phyloP scores from a whole-genome alignment of 371 early-diverging fungal species.

The Mucor plumbeus region DNA sequence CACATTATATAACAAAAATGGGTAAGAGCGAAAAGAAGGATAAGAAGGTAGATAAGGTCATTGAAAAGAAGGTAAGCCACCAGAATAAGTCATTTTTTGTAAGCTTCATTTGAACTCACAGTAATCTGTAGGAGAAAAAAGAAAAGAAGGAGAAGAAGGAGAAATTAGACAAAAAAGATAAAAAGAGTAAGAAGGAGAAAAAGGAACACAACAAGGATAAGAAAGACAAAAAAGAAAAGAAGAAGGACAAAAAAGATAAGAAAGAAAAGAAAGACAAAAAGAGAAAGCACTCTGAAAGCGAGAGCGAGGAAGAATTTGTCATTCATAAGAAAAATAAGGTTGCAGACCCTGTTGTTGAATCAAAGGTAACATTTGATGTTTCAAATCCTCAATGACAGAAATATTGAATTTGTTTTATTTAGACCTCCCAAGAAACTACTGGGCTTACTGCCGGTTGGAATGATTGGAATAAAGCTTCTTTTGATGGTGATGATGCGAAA shows the following conservation, averaged over 20 bases:
- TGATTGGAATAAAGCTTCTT: constrained; percentile 55
- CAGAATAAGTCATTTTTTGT: not conserved
- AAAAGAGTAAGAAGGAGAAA: constrained; percentile 17
- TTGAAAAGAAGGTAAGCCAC: not conserved
- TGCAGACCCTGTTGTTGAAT: constrained; percentile 1
- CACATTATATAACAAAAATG: not conserved
- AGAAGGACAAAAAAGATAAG: constrained; percentile 15
- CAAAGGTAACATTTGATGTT: not conserved
- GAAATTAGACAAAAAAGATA: constrained; percentile 1
- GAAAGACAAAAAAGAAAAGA: constrained; percentile 13
- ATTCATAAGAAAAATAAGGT: constrained; percentile 11
- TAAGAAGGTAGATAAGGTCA: constrained; percentile 5
- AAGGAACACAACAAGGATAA: constrained; percentile 10
- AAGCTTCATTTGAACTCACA: not conserved
- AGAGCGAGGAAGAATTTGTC: constrained; percentile 23
- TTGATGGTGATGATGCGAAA: constrained; percentile 49
- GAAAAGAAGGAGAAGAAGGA: constrained; percentile 22
- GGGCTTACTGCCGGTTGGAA: constrained; percentile 41
- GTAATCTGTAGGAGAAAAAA: not conserved
- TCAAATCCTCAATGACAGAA: not conserved
- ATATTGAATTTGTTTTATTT: not conserved
- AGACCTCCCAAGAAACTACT: not conserved
- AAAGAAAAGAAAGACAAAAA: constrained; percentile 24
- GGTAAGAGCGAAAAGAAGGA: constrained; percentile 22
- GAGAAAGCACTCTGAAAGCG: constrained; percentile 27